phyloP scores from a whole-genome alignment of 768 basidiomycete species.

The Sporobolomyces pararoseus region DNA sequence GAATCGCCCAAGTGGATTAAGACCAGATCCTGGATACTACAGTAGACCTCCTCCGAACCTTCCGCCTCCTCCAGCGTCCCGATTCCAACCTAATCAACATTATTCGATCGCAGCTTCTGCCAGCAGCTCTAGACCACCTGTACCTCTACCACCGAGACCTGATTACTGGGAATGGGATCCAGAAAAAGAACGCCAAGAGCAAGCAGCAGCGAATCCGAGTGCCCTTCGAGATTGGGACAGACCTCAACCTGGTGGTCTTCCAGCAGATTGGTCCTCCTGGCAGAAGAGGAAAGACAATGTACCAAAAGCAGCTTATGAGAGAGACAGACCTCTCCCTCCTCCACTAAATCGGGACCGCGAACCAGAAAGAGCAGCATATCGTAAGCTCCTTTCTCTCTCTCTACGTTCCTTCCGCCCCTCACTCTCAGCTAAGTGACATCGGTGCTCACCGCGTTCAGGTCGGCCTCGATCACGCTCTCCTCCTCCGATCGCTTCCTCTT shows the following conservation, averaged over 20 bases:
- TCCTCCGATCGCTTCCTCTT: neutral
- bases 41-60: neutral
- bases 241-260: too few relatives aligned
- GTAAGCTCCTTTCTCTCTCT: constrained; percentile 1
- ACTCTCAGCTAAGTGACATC: too few relatives aligned
- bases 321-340: too few relatives aligned
- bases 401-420: neutral
- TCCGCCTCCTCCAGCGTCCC: neutral
- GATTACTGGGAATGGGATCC: neutral
- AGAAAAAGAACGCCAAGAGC: neutral
- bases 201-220: neutral
- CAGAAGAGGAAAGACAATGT: too few relatives aligned
- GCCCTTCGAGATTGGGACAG: neutral
- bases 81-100: neutral
- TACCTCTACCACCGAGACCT: neutral
- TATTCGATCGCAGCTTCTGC: neutral
- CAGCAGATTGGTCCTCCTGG: too few relatives aligned
- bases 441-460: neutral
- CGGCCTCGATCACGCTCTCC: neutral
- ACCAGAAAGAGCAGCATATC: neutral
- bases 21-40: neutral
- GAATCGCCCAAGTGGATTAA: neutral
- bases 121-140: neutral
- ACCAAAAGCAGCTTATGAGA: too few relatives aligned
- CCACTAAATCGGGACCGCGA: too few relatives aligned